These are phyloP conservation scores for Neoarthrinium moseri DNA, from an alignment of 2,329 filamentous ascomycete genomes.

Conservation along the genomic window DNA sequence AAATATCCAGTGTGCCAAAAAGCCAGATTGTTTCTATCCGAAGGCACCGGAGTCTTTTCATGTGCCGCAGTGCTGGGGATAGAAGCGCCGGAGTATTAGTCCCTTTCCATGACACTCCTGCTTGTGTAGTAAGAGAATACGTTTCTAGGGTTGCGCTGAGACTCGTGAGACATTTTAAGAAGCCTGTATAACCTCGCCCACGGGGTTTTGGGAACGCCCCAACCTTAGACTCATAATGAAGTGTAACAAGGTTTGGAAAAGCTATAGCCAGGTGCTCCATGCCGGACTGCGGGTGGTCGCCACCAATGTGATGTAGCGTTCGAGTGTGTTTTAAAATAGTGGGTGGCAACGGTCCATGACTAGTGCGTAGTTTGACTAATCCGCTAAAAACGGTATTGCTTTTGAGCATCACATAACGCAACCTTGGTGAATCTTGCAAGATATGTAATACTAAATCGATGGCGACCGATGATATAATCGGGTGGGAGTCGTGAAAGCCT, in stretches of 20 bases:
- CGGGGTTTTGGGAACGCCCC: constrained; percentile 12
- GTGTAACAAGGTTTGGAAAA: constrained; percentile 13
- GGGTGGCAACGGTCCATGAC: constrained; percentile 12
- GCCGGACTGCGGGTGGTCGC: constrained; percentile 11
- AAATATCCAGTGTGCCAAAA: constrained; percentile 13
- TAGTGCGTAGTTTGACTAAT: constrained; percentile 11
- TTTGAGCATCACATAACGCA: constrained; percentile 14
- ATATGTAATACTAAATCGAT: constrained; percentile 13
- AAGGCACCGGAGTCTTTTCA: constrained; percentile 13
- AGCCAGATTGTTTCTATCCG: constrained; percentile 13
- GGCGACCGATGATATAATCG: constrained; percentile 10
- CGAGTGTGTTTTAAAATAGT: constrained; percentile 13
- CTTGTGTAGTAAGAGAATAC: constrained; percentile 13
- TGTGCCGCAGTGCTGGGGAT: constrained; percentile 13
- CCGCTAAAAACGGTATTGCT: constrained; percentile 11
- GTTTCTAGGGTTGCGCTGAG: constrained; percentile 13
- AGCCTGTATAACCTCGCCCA: constrained; percentile 13
- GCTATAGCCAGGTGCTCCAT: constrained; percentile 12
- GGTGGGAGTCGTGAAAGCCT: constrained; percentile 12
- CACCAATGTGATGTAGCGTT: constrained; percentile 12
- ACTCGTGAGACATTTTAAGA: constrained; percentile 12
- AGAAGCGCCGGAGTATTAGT: constrained; percentile 13
- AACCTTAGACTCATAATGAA: constrained; percentile 13
- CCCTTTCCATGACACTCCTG: constrained; percentile 12
- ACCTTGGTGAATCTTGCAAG: constrained; percentile 12